A percentile compares a stretch with the other conserved stretches of the same genome.
phyloP scores from a whole-genome alignment of 73 alveolate genomes.

The Paramecium biaurelia region DNA sequence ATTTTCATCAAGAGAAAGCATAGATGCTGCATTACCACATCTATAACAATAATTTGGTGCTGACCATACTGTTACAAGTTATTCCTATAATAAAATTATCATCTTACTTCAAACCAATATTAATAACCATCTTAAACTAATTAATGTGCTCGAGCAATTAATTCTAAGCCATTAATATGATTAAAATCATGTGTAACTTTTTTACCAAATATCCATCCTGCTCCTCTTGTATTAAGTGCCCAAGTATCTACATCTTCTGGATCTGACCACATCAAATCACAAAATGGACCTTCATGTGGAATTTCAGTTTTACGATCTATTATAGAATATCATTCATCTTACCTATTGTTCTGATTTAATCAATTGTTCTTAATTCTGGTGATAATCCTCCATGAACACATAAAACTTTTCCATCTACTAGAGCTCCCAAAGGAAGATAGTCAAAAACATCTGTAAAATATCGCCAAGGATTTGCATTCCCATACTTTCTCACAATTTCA shows the following conservation, averaged over 20 bases:
- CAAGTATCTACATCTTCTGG: constrained; percentile 95
- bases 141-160: constrained; percentile 93
- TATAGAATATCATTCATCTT: constrained; percentile 18
- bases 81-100: constrained; percentile 70
- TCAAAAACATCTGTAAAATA: constrained; percentile 93
- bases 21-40: constrained; percentile 93
- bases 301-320: constrained; percentile 84
- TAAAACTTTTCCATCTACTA: constrained; percentile 80
- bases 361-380: constrained; percentile 83
- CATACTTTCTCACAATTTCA: constrained; percentile 92
- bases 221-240: constrained; percentile 93
- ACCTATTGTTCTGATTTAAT: constrained; percentile 76
- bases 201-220: constrained; percentile 96
- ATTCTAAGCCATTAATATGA: constrained; percentile 81
- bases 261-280: constrained; percentile 97
- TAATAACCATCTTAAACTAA: constrained; percentile 93
- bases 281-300: constrained; percentile 98
- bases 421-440: constrained; percentile 89
- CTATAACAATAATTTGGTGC: constrained; percentile 96
- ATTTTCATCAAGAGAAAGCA: constrained; percentile 78
- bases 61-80: constrained; percentile 94
- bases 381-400: constrained; percentile 96
- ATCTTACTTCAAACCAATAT: constrained; percentile 71
- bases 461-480: constrained; percentile 97
- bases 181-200: constrained; percentile 91